phyloP scores from a whole-genome alignment of 2,329 filamentous ascomycete species.

The Trichoderma pleuroti region DNA sequence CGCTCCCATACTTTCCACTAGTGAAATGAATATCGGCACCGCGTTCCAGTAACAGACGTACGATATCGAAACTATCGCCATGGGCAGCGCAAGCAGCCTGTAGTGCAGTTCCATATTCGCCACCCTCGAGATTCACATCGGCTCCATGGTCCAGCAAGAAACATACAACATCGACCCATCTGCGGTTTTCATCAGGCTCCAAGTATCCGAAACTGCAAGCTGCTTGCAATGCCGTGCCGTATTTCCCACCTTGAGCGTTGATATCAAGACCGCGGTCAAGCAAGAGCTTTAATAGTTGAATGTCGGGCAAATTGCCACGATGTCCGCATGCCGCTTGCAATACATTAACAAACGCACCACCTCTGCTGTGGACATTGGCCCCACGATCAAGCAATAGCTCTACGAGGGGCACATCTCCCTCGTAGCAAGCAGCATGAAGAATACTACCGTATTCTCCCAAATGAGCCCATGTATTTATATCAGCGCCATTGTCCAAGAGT shows the following conservation, averaged over 20 bases:
- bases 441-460: neutral
- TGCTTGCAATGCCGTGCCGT: neutral
- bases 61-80: neutral
- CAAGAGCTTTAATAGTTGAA: neutral
- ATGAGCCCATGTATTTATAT: neutral
- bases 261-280: neutral
- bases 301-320: neutral
- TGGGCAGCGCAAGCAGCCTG: neutral
- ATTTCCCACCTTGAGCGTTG: neutral
- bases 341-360: neutral
- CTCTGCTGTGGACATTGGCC: neutral
- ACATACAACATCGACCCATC: too few species aligned
- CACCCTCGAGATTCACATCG: neutral
- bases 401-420: neutral
- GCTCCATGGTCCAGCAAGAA: neutral
- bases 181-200: accelerated
- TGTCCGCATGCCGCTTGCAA: neutral
- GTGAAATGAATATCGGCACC: neutral
- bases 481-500: neutral
- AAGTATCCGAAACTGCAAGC: neutral
- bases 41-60: neutral
- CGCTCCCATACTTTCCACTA: neutral
- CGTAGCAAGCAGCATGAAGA: neutral
- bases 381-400: neutral
- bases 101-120: neutral